Percentiles rank a stretch among this genome's conserved stretches.
Evolutionary conservation across 495 filamentous ascomycete species (phyloP).

Genomic region (Ramalina intermedia): DNA sequence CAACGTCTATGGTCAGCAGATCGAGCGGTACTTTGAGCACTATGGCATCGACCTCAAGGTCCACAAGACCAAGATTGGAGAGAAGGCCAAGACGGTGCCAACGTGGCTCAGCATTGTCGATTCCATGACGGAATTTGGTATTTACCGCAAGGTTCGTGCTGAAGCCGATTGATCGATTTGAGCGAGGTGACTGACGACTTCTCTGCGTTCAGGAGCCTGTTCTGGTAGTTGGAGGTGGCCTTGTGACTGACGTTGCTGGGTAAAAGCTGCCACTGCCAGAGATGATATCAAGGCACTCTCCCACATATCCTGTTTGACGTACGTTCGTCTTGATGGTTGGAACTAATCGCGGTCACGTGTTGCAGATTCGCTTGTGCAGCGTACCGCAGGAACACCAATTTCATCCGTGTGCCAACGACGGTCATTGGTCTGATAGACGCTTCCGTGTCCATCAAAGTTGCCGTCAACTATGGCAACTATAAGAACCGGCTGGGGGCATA

Average conservation of each 20-base stretch:
- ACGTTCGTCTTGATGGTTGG: background rate
- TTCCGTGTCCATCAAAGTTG: conserved; percentile 49
- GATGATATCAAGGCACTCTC: conserved; percentile 31
- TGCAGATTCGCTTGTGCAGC: conserved; percentile 44
- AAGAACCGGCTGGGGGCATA: conserved; percentile 55
- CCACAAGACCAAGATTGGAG: conserved; percentile 50
- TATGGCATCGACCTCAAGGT: conserved; percentile 39
- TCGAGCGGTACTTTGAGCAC: conserved; percentile 42
- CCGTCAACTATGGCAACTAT: conserved; percentile 50
- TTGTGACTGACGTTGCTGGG: conserved; percentile 53
- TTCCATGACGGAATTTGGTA: conserved; percentile 52
- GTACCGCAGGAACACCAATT: conserved; percentile 40
- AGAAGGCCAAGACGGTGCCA: conserved; percentile 48
- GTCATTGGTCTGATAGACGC: conserved; percentile 55
- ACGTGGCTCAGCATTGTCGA: conserved; percentile 45
- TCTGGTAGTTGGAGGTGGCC: conserved; percentile 47
- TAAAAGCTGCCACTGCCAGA: conserved; percentile 24
- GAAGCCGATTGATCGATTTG: background rate
- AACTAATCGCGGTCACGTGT: conserved; percentile 8
- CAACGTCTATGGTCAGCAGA: conserved; percentile 41
- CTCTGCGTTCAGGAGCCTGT: conserved; percentile 37
- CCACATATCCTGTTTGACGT: conserved; percentile 14
- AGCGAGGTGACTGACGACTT: background rate
- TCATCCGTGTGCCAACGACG: conserved; percentile 45
- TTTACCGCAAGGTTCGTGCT: conserved; percentile 37